Evolutionary conservation across 2,329 filamentous ascomycete genomes (phyloP), one percentile per base, ranked within the genome.

Genomic region (Colletotrichum echinochloae): DNA sequence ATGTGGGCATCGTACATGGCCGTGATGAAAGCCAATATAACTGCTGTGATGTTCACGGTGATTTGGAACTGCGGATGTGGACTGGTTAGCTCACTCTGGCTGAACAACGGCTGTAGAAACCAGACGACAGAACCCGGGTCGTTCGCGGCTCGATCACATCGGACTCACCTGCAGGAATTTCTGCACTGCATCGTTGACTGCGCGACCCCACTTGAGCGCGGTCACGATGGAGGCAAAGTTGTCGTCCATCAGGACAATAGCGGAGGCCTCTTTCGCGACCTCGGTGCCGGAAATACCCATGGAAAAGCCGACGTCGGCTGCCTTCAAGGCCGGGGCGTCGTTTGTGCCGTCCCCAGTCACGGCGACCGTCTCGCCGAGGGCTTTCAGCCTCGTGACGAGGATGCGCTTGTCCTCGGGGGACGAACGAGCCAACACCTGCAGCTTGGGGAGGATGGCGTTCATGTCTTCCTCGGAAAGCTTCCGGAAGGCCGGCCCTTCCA

Each of bases 401-500:
- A 87, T 86, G 16, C 88, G 83, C 79, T 92, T 92, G 74, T 92
- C 90, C 72, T 92, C 89, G 0, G 90, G 91, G 48, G 89, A 91
- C 0, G 90, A 92, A 60, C 90, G 86, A 37, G 90, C 91, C 56
- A 92, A 83, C 20, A 92, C 90, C 74, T 90, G 90, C 2, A 92
- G 84, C 56, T 89, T 87, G 5, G 88, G 88, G 49, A 91, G 87
- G 26, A 88, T 79, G 1, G 82, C 81, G 64, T 87, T 77, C 78
- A 80, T 76, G 28, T 84, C 74, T 77, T 86, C 52, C 44, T 90
- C 89, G 2, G 75, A 76, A 1, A 83, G 79, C 85, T 88, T 80
- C 81, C 90, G 70, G 84, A 91, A 92, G 82, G 76, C 88, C 77
- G 67, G 74, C 0, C 81, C 81, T 16, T 83, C 80, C 80, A 91